Evolutionary conservation across 2,329 filamentous ascomycete species (phyloP).

Genomic region (Podosphaera leucotricha): DNA sequence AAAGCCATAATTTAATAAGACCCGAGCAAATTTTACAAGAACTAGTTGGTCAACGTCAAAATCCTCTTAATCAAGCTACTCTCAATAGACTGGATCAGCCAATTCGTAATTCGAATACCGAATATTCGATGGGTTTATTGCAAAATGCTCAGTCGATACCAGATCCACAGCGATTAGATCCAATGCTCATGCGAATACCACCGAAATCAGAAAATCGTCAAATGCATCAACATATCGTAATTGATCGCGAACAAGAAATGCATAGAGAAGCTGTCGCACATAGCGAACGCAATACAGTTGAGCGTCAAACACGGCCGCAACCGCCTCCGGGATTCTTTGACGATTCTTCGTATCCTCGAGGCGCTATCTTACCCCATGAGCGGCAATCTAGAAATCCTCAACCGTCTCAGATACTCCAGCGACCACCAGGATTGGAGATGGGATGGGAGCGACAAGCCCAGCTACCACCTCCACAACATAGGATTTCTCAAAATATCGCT

Average conservation of each 20-base stretch:
- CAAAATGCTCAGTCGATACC: conserved; percentile 26
- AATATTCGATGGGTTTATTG: conserved; percentile 74
- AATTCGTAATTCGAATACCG: conserved; percentile 34
- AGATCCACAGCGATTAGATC: conserved; percentile 28
- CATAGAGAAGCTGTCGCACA: conserved; percentile 10
- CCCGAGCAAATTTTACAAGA: conserved; percentile 38
- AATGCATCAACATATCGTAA: conserved; percentile 24
- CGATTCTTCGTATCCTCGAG: conserved; percentile 12
- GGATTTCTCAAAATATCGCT: conserved; percentile 26
- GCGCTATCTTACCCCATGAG: conserved; percentile 11
- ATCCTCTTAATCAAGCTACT: conserved; percentile 25
- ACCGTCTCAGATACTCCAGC: conserved; percentile 40
- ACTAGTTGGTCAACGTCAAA: conserved; percentile 33
- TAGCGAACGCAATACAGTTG: conserved; percentile 12
- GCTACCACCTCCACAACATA: conserved; percentile 7
- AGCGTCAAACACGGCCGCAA: conserved; percentile 19
- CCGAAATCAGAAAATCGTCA: conserved; percentile 13
- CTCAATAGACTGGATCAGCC: conserved; percentile 24
- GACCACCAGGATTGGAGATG: conserved; percentile 37
- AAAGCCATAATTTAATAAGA: conserved; percentile 20
- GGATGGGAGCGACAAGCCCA: conserved; percentile 17
- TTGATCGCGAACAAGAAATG: conserved; percentile 17
- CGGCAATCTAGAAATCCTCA: conserved; percentile 18
- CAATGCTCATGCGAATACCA: conserved; percentile 25
- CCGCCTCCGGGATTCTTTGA: conserved; percentile 15